A percentile compares a stretch with the other conserved stretches of the same genome.
phyloP scores from a whole-genome alignment of 2,329 filamentous ascomycete genomes.

The Colletotrichum sp. region DNA sequence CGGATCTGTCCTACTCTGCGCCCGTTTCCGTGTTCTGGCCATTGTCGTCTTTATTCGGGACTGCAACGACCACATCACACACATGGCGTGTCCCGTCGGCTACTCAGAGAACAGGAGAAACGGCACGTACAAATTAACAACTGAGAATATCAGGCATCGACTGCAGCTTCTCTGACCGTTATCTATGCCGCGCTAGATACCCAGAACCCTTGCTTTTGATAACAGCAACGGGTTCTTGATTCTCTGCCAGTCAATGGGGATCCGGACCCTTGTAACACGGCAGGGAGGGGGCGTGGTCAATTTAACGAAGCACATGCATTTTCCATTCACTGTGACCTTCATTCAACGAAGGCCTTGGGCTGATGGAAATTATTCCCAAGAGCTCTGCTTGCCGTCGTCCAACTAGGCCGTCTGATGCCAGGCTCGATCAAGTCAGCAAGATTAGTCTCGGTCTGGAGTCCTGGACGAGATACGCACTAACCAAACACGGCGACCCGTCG shows the following conservation, averaged over 20 bases:
- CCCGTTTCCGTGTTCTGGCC: not conserved
- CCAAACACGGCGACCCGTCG: not conserved
- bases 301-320: not conserved
- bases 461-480: not conserved
- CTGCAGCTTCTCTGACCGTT: not conserved
- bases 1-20: not conserved
- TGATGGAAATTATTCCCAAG: not conserved
- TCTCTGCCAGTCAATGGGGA: not conserved
- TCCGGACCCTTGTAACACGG: not conserved
- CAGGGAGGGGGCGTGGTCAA: not conserved
- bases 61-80: not conserved
- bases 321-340: not conserved
- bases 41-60: not conserved
- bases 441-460: not conserved
- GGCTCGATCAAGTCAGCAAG: not conserved
- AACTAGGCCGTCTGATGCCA: not conserved
- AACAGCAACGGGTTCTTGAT: not conserved
- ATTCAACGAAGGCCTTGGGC: not conserved
- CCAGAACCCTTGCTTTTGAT: not conserved
- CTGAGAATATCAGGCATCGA: not conserved
- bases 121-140: not conserved
- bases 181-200: conserved; percentile 2
- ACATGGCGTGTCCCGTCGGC: not conserved
- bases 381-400: not conserved
- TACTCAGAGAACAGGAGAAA: not conserved